Base-by-base conservation (phyloP, 352 stramenopile genomes). In the Globisporangium barbulae region DNA sequence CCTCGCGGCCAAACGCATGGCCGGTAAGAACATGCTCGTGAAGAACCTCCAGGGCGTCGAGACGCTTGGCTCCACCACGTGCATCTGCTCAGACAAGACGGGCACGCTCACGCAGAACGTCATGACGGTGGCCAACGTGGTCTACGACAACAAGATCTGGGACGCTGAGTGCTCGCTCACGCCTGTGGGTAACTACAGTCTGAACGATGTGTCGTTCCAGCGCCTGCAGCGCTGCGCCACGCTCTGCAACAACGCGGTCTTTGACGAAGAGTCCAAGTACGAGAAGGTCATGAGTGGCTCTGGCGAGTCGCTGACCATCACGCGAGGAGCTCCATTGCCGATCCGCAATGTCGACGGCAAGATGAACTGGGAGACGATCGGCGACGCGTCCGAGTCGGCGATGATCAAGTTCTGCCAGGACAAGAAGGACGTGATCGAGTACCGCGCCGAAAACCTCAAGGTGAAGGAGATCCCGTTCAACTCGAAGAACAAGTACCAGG, bases 71-170 rank as follows among this genome's bases (percentile, higher is more conserved):
- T 97, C 87, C 5, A 97, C 90, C 3, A 96, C 81, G 22, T 94
- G 83, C 65, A 98, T 99, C 67, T 98, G 89, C 75, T 96, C 89
- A n/a, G 96, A 98, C 70, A 98, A 98, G 78, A 98, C 93, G 1
- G 93, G 93, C 19, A 98, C 94, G 54, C 75, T 98, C 17, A 98
- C 94, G 21, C 78, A 94, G 53, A 98, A 98, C 68, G 83, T 96
- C 64, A 98, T 98, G 94, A 98, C 93, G 13, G 91, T 98, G 19
- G 88, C 91, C 0, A 78, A 96, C 33, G 42, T 85, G 49, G 90
- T 84, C 33, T 92, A 90, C 70, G 74, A 78, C 56, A 87, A 87
- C 63, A 59, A 75, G 37, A 94, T 89, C 48, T 81, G 74, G 66
- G 88, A 96, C 64, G 71, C 67, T 53, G 81, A 85, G 64, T 93